Base-by-base conservation (phyloP, 345 rosid genomes). In the Eucalyptus cloeziana region DNA sequence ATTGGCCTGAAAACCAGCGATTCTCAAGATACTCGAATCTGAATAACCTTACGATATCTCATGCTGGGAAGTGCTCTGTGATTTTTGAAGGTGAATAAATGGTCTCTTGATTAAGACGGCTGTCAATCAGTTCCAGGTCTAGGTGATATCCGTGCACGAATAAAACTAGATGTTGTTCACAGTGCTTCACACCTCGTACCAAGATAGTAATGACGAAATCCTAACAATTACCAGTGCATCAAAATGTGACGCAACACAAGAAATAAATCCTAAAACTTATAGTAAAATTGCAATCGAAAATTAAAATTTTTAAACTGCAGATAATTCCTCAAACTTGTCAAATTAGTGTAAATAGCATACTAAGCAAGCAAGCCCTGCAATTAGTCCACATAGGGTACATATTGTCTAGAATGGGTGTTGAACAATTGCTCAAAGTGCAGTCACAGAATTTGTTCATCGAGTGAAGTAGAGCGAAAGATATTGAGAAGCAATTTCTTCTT, bases 241-340 rank as follows among this genome's bases (percentile, higher is more conserved):
- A 56, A 56, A 56, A 24, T 56, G 30, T 9, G 6, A 56, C 2
- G 16, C 1, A n/a, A 30, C 8, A 7, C 10, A 64, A 13, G 37
- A 31, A n/a, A n/a, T 14, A 64, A 13, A 4, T 4, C 10, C 5
- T n/a, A 64, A 6, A n/a, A 64, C 9, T 64, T 64, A 31, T 60
- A 27, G n/a, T 0, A 14, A 62, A 62, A 62, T 13, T n/a, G 37
- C 10, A 64, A 7, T 14, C 0, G 2, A 64, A 3, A 56, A 6
- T 4, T 56, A 10, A 56, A 24, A 2, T 4, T 56, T 56, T 56
- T 56, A 56, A 10, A 24, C 13, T 5, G 3, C 0, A 56, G 0
- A 22, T 0, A 56, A 24, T 22, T 67, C 22, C 2, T 67, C 8
- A 67, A 67, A 67, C 5, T 67, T 67, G 4, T 15, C 40, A 15